Evolutionary conservation across 306 rosid species (phyloP).

Genomic region (Cucurbita moschata): DNA sequence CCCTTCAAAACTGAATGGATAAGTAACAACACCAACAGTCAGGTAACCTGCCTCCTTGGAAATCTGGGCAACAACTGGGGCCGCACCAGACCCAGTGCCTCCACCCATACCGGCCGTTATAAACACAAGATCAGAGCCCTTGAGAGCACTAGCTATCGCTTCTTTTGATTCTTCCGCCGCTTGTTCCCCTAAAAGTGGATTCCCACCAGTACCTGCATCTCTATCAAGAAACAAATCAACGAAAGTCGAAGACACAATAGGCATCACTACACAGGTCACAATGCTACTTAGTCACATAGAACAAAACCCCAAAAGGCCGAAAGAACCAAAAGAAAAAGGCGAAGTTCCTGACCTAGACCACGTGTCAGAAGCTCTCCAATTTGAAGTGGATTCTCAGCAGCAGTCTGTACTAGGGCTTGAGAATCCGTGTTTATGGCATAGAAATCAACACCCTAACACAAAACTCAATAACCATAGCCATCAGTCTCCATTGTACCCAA

Average conservation of each 20-base stretch:
- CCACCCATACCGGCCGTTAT: constrained; percentile 99
- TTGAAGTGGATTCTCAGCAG: constrained; percentile 76
- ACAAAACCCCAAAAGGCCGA: background rate
- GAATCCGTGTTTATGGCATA: constrained; percentile 98
- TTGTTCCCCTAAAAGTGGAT: constrained; percentile 94
- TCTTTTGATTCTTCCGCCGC: constrained; percentile 98
- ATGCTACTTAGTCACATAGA: background rate
- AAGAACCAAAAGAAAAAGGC: background rate
- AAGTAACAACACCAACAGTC: constrained; percentile 96
- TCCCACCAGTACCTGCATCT: constrained; percentile 95
- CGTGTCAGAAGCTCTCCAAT: constrained; percentile 98
- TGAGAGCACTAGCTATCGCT: constrained; percentile 65
- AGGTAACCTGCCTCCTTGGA: constrained; percentile 91
- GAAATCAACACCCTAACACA: constrained; percentile 73
- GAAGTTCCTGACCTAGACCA: constrained; percentile 73
- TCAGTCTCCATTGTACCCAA: constrained; percentile 10
- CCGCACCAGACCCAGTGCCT: constrained; percentile 98
- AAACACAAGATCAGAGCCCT: constrained; percentile 94
- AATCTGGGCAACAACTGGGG: constrained; percentile 92
- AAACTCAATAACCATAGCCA: constrained; percentile 20
- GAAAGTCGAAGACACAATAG: background rate
- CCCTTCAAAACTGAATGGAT: constrained; percentile 93
- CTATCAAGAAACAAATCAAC: constrained; percentile 19
- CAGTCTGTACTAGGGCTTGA: constrained; percentile 77
- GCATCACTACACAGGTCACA: background rate